phyloP scores from a whole-genome alignment of 2,329 filamentous ascomycete species.

The Dactylellina leptospora region DNA sequence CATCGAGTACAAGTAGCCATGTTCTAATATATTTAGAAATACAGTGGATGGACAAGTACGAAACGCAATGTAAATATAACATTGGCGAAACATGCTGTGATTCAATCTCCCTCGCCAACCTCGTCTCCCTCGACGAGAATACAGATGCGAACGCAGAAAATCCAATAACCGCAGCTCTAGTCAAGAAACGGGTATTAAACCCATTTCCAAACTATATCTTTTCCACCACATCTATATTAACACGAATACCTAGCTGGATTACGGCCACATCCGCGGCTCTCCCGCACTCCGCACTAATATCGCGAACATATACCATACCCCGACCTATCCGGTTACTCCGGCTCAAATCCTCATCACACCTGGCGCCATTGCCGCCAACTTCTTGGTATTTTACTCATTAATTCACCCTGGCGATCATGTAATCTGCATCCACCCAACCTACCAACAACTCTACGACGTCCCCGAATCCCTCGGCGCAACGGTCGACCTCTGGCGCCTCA shows the following conservation, averaged over 20 bases:
- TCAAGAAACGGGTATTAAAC: conserved; percentile 53
- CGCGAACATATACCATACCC: conserved; percentile 71
- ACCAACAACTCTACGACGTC: conserved; percentile 82
- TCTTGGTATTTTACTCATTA: conserved; percentile 77
- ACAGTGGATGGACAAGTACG: conserved; percentile 72
- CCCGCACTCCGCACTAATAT: conserved; percentile 71
- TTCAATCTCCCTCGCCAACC: conserved; percentile 75
- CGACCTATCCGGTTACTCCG: conserved; percentile 63
- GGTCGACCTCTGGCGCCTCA: conserved; percentile 78
- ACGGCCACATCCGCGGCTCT: conserved; percentile 77
- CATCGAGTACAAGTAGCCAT: neutral
- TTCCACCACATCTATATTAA: too few relatives aligned
- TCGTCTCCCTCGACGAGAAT: conserved; percentile 66
- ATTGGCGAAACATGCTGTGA: conserved; percentile 81
- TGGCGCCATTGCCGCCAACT: conserved; percentile 86
- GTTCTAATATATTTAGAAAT: conserved; percentile 2
- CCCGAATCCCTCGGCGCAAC: conserved; percentile 78
- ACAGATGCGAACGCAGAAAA: conserved; percentile 55
- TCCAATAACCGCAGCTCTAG: conserved; percentile 34
- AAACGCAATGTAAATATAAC: conserved; percentile 70
- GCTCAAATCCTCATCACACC: conserved; percentile 79
- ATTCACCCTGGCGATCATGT: conserved; percentile 80
- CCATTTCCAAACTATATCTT: neutral
- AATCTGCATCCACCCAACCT: conserved; percentile 85
- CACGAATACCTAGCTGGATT: conserved; percentile 71